These are phyloP conservation scores for Yamadazyma taylorii DNA, from an alignment of 1,139 yeast species.

Conservation along the genomic window DNA sequence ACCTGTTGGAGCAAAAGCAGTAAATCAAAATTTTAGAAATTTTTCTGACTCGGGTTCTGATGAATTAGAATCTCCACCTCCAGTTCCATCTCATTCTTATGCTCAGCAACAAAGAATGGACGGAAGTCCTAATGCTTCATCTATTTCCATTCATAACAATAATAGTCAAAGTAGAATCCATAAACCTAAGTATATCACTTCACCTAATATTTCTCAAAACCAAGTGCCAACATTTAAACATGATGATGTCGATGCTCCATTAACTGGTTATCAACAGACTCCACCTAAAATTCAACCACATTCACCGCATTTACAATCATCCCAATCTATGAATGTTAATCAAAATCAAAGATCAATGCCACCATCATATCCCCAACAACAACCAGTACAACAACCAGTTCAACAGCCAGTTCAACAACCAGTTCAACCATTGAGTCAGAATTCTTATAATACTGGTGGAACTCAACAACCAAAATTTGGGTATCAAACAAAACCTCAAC, in stretches of 20 bases:
- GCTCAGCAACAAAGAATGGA: slow-evolving; percentile 1
- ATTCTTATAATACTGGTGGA: background rate
- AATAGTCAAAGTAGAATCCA: slow-evolving; percentile 12
- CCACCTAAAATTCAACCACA: slow-evolving; percentile 6
- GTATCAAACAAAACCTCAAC: slow-evolving; percentile 7
- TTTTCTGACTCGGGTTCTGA: slow-evolving; percentile 15
- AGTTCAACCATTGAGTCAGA: slow-evolving; percentile 7
- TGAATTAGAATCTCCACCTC: slow-evolving; percentile 19
- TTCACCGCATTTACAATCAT: slow-evolving; percentile 1
- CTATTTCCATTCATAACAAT: too few relatives aligned
- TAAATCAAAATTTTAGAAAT: slow-evolving; percentile 4
- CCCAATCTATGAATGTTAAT: slow-evolving; percentile 7
- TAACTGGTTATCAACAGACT: slow-evolving; percentile 13
- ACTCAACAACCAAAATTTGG: slow-evolving; percentile 10
- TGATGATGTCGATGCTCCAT: slow-evolving; percentile 12
- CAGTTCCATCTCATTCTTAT: slow-evolving; percentile 25
- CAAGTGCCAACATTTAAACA: slow-evolving; percentile 19
- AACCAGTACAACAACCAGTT: background rate
- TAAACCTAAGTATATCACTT: slow-evolving; percentile 35
- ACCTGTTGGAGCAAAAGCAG: slow-evolving; percentile 13
- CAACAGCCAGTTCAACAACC: slow-evolving; percentile 9
- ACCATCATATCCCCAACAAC: slow-evolving; percentile 4
- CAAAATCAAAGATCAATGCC: slow-evolving; percentile 4
- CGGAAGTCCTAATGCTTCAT: slow-evolving; percentile 11
- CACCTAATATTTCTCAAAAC: slow-evolving; percentile 39